Evolutionary conservation across 108 stramenopile genomes (phyloP), one percentile per base, ranked within the genome.

Genomic region (Nitzschia putrida): DNA sequence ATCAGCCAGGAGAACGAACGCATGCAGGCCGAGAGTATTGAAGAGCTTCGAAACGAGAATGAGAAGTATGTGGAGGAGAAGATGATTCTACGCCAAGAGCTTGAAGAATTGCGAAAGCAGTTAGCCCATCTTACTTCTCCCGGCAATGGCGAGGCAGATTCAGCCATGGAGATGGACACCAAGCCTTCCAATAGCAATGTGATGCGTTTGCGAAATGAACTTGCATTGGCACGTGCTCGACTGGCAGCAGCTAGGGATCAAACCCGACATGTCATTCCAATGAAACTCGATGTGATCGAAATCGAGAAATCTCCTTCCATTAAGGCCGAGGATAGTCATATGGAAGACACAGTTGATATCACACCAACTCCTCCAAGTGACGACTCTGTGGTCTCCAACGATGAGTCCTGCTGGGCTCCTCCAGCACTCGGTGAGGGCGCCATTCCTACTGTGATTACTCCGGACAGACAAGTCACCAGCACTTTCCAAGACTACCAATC

Each of bases 211-310:
- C 71, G 71, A 21, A 72, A 50, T 29, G 71, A 72, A 45, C 38
- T 72, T 20, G 61, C 71, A 4, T n/a, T 56, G 51, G 71, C 71
- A 3, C 20, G 71, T 47, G 61, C 50, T n/a, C 50, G 71, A 11
- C 42, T 72, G 10, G 71, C 58, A 8, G 53, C 71, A 1, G 71
- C 71, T 34, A 26, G 71, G 20, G 71, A 64, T 5, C 53, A 72
- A 29, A 26, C 71, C 1, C 13, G 49, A 43, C 13, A 16, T 10
- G 10, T 14, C 45, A 51, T 22, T 18, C 23, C 58, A 51, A 13
- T 60, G 20, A 38, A 11, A 52, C 21, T 14, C 14, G 11, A 26
- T 11, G 12, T 49, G 42, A n/a, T 40, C 8, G 22, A 66, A 16
- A 3, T 18, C 16, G 51, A 61, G 50, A 38, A 55, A 25, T 21